Percentiles rank a stretch among this genome's conserved stretches.
Evolutionary conservation across 208 protist genomes (phyloP).

Genomic region (Trypanosoma cruzi): DNA sequence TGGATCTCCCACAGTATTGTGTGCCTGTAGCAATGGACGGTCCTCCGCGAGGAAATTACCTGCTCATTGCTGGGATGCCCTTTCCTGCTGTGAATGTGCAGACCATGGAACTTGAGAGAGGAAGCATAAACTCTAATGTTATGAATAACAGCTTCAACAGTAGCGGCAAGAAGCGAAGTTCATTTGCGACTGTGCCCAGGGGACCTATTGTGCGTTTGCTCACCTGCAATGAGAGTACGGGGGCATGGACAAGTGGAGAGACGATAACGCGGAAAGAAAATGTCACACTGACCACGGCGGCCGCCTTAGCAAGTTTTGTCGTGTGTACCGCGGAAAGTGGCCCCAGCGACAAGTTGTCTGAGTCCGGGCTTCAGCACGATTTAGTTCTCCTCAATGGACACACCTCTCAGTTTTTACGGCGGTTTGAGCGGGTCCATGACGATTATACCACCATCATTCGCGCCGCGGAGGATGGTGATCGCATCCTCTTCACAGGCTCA

Average conservation of each 20-base stretch:
- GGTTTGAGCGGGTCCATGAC: slow-evolving; percentile 51
- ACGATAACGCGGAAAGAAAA: slow-evolving; percentile 51
- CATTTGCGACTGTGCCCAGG: slow-evolving; percentile 1
- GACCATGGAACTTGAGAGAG: slow-evolving; percentile 22
- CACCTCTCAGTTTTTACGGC: slow-evolving; percentile 44
- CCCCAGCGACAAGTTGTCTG: slow-evolving; percentile 7
- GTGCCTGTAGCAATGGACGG: slow-evolving; percentile 62
- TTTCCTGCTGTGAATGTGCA: slow-evolving; percentile 35
- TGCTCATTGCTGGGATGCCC: slow-evolving; percentile 59
- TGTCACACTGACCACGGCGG: slow-evolving; percentile 59
- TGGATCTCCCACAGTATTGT: slow-evolving; percentile 52
- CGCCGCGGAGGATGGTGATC: slow-evolving; percentile 54
- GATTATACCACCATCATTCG: slow-evolving; percentile 78
- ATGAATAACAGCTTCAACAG: neutral
- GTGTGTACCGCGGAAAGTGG: slow-evolving; percentile 63
- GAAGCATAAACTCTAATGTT: slow-evolving; percentile 8
- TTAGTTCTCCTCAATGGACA: slow-evolving; percentile 43
- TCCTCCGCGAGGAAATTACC: slow-evolving; percentile 55
- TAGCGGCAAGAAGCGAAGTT: slow-evolving; percentile 10
- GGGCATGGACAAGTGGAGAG: slow-evolving; percentile 61
- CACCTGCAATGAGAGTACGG: slow-evolving; percentile 54
- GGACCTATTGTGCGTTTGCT: slow-evolving; percentile 50
- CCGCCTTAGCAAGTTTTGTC: slow-evolving; percentile 56
- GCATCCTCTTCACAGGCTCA: slow-evolving; percentile 65
- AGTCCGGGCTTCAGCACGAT: slow-evolving; percentile 39